Percentiles rank a stretch among this genome's conserved stretches.
These are phyloP conservation scores for Priceomyces haplophilus DNA, from an alignment of 805 yeast genomes.

Conservation along the genomic window DNA sequence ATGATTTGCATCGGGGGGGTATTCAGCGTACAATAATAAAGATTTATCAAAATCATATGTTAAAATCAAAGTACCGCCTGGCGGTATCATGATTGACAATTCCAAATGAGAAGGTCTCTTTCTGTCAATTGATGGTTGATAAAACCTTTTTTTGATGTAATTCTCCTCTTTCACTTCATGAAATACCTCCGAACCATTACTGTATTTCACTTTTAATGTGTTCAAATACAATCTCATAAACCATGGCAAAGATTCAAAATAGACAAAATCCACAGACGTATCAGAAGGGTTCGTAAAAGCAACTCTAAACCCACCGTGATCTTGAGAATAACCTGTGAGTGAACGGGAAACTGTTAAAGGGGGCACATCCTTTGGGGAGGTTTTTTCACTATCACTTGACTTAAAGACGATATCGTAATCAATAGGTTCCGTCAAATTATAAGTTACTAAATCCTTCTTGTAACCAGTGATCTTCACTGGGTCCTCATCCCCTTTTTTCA, in stretches of 20 bases:
- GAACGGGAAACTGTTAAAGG: constrained; percentile 80
- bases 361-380: constrained; percentile 50
- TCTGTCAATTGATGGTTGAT: constrained; percentile 78
- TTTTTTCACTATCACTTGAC: constrained; percentile 45
- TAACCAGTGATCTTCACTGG: neutral
- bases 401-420: constrained; percentile 37
- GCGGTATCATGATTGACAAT: constrained; percentile 60
- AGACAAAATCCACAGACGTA: constrained; percentile 48
- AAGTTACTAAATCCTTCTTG: constrained; percentile 2
- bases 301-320: constrained; percentile 82
- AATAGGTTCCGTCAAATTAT: constrained; percentile 15
- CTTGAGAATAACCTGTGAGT: constrained; percentile 88
- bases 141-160: constrained; percentile 52
- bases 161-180: constrained; percentile 17
- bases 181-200: constrained; percentile 18
- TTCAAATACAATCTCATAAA: constrained; percentile 80
- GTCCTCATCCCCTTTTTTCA: constrained; percentile 3
- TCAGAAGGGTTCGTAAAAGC: constrained; percentile 66
- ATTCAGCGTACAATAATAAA: constrained; percentile 77
- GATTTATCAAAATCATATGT: constrained; percentile 86
- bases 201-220: constrained; percentile 47
- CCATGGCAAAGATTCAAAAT: constrained; percentile 90
- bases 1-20: constrained; percentile 99
- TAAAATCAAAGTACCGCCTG: constrained; percentile 55
- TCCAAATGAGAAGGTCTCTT: constrained; percentile 81